Base-by-base conservation (phyloP, 83 land plant species). In the Picea mariana region DNA sequence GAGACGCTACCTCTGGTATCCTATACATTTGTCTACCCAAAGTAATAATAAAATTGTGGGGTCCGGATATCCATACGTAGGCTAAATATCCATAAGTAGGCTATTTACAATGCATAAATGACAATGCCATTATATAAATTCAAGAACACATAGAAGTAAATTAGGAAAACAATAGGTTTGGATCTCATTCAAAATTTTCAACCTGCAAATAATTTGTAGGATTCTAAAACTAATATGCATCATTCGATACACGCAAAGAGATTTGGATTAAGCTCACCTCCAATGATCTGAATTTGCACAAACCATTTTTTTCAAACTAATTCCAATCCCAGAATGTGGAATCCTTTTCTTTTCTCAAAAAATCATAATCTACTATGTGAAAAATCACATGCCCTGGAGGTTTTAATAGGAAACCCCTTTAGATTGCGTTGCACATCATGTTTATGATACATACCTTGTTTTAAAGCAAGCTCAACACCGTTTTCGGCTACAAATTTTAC, bases 401-500 rank as follows among this genome's bases (percentile, higher is more conserved):
- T 47, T 49, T 21, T 75, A 75, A 75, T 75, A 9, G 77, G 59
- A 21, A 75, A 24, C 23, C 26, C 77, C 27, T 75, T 26, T 11
- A 49, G 23, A 55, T 55, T 47, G 12, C 49, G 16, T 26, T 44
- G 77, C 24, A 52, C n/a, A 44, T 47, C 77, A 42, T 38, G 27
- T 44, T 49, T 75, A 23, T 75, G 55, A 21, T 75, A 23, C 1
- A 13, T 40, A 21, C 40, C 58, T 17, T 75, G 59, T 55, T 75
- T 75, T 59, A 75, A 13, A 75, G 77, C 59, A 75, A 75, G 77
- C 77, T 79, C 79, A 81, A 26, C 79, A 72, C 83, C 78, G 62
- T 80, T 89, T 60, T 94, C 92, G 31, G 92, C 83, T 13, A 96
- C 88, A 63, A 94, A 96, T 72, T 93, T 91, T 8, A 95, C 90